Conservation (phyloP, 345 rosid genomes). For the Boechera stricta region DNA sequence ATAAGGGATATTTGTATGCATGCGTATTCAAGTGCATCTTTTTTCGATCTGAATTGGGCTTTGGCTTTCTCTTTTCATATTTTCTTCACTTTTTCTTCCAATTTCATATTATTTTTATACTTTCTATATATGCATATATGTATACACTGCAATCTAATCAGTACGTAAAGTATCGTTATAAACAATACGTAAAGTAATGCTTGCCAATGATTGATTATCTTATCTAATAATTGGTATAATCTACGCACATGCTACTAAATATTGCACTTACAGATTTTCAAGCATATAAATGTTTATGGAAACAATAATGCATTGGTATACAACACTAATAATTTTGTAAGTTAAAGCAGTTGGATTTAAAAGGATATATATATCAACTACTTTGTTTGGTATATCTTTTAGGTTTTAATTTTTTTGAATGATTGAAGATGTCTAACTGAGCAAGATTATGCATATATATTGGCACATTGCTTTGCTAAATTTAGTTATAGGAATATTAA, state of each 20-base stretch:
- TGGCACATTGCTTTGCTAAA: constrained; percentile 1
- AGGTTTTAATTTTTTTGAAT: constrained; percentile 7
- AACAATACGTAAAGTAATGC: constrained; percentile 3
- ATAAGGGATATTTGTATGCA: not conserved
- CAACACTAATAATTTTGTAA: constrained; percentile 16
- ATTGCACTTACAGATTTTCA: constrained; percentile 6
- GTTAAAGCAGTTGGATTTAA: not conserved
- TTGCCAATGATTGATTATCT: constrained; percentile 41
- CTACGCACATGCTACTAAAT: constrained; percentile 41
- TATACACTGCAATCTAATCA: constrained; percentile 4
- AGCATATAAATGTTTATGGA: not conserved
- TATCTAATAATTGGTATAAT: constrained; percentile 41
- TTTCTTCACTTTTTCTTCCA: not conserved
- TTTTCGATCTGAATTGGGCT: not conserved
- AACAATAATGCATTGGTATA: constrained; percentile 26
- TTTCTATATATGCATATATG: not conserved
- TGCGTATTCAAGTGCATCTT: constrained; percentile 10
- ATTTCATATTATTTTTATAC: not conserved
- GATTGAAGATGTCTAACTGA: constrained; percentile 25
- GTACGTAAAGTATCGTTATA: constrained; percentile 4
- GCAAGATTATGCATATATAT: not conserved
- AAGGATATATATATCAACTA: not conserved
- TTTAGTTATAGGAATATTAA: not conserved
- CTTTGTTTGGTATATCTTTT: constrained; percentile 14
- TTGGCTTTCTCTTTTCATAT: not conserved